Base-by-base conservation (phyloP, 1,139 yeast genomes). In the Zhuliangozyma blackwelliae region DNA sequence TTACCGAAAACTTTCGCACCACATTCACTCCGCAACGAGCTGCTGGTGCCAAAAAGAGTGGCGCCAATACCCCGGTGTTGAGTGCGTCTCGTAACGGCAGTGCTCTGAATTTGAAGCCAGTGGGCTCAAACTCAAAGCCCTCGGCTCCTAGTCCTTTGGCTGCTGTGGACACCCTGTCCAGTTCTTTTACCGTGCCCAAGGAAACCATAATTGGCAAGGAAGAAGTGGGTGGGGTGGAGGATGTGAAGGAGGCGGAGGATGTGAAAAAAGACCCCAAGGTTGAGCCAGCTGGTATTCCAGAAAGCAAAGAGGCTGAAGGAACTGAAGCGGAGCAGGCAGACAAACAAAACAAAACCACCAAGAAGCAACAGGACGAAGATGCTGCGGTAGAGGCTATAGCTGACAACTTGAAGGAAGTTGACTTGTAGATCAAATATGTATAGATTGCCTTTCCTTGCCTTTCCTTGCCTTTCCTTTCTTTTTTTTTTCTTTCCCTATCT, bases 171-270 rank as follows among this genome's bases (percentile, higher is more conserved):
- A 55, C 59, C 34, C 28, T 32, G 29, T 38, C 46, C 16, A 29
- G 61, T 37, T 54, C 55, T 27, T 63, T 65, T 25, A 56, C 58
- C 31, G 57, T 68, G 34, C 72, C 68, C 11, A 68, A 65, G 51
- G 75, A 68, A 45, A 69, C 75, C 2, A 59, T 69, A 39, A 69
- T 68, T 39, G 75, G 63, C 40, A 65, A 59, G 10, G 40, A 41
- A 25, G 26, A 26, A 4, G 16, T 16, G 16, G 16, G 4, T 3
- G 16, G 16, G 3, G 16, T 16, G 16, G 16, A 16, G 16, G 4
- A 16, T 3, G 16, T 16, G 16, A 4, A 16, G 16, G 16, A 16
- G 16, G 16, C 4, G 16, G 16, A 16, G 4, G 16, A 16, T 16
- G 16, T 16, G 16, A 4, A 16, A 16, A 4, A 16, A 16, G 16